Evolutionary conservation across 495 filamentous ascomycete genomes (phyloP), one percentile per base, ranked within the genome.

Genomic region (Hyaloscypha hepaticicola): DNA sequence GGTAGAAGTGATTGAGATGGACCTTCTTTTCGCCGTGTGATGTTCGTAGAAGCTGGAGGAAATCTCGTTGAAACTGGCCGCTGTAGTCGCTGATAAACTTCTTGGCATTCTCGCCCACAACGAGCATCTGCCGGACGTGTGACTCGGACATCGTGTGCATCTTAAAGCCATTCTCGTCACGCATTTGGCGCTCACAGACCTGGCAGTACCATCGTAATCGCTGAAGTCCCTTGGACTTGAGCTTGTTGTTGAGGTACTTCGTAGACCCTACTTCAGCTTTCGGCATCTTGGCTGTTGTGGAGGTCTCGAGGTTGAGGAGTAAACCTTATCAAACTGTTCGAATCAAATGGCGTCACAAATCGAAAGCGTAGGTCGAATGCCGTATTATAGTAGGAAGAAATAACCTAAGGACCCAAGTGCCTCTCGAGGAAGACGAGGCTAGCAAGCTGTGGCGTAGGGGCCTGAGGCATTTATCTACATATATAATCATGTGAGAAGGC

Each of bases 1-100:
- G 91, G 73, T 99, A 99, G 73, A 97, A 97, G 58, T 90, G 87
- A 66, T 98, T 98, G 7, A 91, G 81, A 31, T 92, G 81, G 2
- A 97, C 85, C 58, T 83, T 78, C 77, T 98, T 98, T 72, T 93
- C 90, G 45, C 91, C 90, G 66, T 99, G 96, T 0, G 83, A 81
- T 1, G 93, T 96, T 52, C 83, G 79, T 11, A 99, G 78, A 4
- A 90, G 79, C 63, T 84, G 77, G 3, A 97, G 45, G 68, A 99
- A 99, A 73, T 93, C 90, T 50, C 82, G 79, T 66, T 87, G 78
- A 74, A 99, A 99, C 66, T 96, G 79, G 33, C 81, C 78, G 66
- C 80, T 86, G 80, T 84, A 98, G 50, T 90, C 82, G 56, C 91
- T 79, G 66, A 97, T 95, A 70, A 83, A 80, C 70, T 89, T 90